Conservation (phyloP, 257 asterid species). For the Avicennia marina region DNA sequence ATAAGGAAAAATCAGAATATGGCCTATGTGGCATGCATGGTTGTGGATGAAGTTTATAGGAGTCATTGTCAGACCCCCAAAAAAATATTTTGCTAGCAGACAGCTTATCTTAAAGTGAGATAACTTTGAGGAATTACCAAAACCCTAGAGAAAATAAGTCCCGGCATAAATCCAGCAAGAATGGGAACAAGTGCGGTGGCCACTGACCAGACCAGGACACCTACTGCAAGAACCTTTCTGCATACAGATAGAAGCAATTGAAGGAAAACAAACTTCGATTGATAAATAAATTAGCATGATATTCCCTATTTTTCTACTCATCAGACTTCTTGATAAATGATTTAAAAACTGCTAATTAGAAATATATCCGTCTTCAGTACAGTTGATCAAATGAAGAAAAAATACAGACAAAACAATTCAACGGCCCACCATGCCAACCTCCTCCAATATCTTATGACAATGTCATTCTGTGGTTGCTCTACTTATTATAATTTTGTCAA, state of each 20-base stretch:
- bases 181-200: conserved; percentile 84
- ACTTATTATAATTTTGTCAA: no score
- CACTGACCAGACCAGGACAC: conserved; percentile 86
- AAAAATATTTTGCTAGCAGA: conserved; percentile 5
- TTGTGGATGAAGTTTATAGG: background rate
- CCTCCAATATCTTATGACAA: no score
- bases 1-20: conserved; percentile 8
- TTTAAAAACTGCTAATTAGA: no score
- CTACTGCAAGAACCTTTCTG: conserved; percentile 87
- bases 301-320: no score
- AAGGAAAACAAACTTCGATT: background rate
- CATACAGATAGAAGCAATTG: conserved; percentile 9
- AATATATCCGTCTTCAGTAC: no score
- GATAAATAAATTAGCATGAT: background rate
- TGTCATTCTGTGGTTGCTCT: no score
- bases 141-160: conserved; percentile 58
- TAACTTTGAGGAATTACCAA: conserved; percentile 28
- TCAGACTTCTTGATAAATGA: no score
- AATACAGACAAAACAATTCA: no score
- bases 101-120: conserved; percentile 3
- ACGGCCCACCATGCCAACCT: no score
- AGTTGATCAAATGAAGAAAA: no score
- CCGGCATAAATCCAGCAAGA: conserved; percentile 69
- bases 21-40: conserved; percentile 2
- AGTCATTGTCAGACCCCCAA: background rate